Percentiles rank a stretch among this genome's conserved stretches.
Evolutionary conservation across 495 filamentous ascomycete species (phyloP).

Genomic region (Echria macrotheca): DNA sequence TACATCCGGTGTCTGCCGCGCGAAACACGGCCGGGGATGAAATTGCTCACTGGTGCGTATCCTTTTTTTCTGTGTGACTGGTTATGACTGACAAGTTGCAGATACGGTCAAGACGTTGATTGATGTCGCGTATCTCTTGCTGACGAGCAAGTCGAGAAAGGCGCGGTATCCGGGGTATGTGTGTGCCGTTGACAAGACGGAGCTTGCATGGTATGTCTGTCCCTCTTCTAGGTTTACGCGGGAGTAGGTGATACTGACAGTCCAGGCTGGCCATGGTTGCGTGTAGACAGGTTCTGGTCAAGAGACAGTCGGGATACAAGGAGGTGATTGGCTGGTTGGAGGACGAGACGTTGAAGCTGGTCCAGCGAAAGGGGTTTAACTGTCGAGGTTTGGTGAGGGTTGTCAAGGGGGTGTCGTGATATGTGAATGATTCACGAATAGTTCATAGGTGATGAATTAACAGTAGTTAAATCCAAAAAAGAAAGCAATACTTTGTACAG

Average conservation of each 20-base stretch:
- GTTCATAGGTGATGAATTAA: too few species aligned
- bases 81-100: conserved; percentile 16
- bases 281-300: conserved; percentile 56
- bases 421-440: too few species aligned
- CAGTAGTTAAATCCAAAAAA: too few species aligned
- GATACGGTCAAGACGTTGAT: conserved; percentile 63
- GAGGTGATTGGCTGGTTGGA: conserved; percentile 60
- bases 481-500: too few species aligned
- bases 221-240: conserved; percentile 6
- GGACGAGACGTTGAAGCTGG: conserved; percentile 30
- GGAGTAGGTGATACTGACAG: neutral
- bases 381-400: conserved; percentile 12
- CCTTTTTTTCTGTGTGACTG: neutral
- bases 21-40: conserved; percentile 46
- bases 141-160: conserved; percentile 52
- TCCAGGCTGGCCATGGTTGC: conserved; percentile 59
- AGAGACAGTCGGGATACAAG: conserved; percentile 64
- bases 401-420: conserved; percentile 2
- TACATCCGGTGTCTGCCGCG: conserved; percentile 61
- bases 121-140: conserved; percentile 56
- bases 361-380: conserved; percentile 13
- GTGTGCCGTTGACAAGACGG: conserved; percentile 55
- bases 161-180: conserved; percentile 46
- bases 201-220: conserved; percentile 60
- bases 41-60: conserved; percentile 53